Percentiles rank a stretch among this genome's conserved stretches.
phyloP scores from a whole-genome alignment of 768 basidiomycete genomes.

The Crassisporium funariophilum region DNA sequence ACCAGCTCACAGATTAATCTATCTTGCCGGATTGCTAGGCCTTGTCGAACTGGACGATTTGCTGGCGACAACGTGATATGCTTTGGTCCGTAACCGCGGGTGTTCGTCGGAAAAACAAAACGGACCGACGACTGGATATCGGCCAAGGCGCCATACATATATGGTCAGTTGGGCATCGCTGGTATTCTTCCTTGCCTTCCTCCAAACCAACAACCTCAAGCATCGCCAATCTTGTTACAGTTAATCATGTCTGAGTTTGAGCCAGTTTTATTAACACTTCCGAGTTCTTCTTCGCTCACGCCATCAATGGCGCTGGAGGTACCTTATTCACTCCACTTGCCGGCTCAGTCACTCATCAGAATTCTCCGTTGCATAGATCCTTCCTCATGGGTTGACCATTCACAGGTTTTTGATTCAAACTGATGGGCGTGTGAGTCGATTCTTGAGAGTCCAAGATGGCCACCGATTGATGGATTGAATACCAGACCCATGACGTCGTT shows the following conservation, averaged over 20 bases:
- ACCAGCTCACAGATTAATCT: too few species aligned
- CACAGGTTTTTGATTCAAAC: constrained; percentile 68
- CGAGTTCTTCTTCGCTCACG: constrained; percentile 48
- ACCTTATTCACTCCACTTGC: constrained; percentile 11
- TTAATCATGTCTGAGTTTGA: constrained; percentile 54
- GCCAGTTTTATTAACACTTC: constrained; percentile 56
- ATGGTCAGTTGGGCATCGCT: constrained; percentile 2
- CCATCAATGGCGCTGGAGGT: constrained; percentile 69
- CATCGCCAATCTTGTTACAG: too few species aligned
- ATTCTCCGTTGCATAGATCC: constrained; percentile 43
- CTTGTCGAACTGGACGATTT: too few species aligned
- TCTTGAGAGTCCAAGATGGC: constrained; percentile 3
- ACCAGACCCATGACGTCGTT: constrained; percentile 79
- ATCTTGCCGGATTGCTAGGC: too few species aligned
- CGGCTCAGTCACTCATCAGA: constrained; percentile 5
- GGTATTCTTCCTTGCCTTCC: constrained; percentile 7
- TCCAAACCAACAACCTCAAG: constrained; percentile 2
- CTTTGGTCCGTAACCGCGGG: too few species aligned
- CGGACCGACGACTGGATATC: too few species aligned
- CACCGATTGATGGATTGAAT: constrained; percentile 3
- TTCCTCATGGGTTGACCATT: constrained; percentile 69
- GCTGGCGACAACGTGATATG: too few species aligned
- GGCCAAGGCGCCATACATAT: too few species aligned
- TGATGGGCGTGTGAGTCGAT: constrained; percentile 57
- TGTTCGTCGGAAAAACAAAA: too few species aligned